Percentiles rank a stretch among this genome's conserved stretches.
phyloP scores from a whole-genome alignment of 2,329 filamentous ascomycete species.

The Fusarium incarnatum region DNA sequence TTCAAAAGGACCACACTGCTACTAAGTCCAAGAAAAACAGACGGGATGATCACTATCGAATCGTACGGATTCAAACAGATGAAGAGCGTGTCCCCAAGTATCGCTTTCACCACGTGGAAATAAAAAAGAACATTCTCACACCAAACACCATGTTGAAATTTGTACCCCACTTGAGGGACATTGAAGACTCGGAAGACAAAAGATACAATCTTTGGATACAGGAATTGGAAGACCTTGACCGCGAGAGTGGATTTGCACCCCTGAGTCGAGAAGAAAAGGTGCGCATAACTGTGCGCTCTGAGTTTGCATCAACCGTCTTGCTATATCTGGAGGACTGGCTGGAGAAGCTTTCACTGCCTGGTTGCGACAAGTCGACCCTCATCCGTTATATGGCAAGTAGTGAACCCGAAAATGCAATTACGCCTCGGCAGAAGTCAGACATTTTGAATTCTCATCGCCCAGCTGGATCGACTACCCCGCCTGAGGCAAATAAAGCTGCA shows the following conservation, averaged over 20 bases:
- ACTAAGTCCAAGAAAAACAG: constrained; percentile 58
- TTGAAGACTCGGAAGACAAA: constrained; percentile 66
- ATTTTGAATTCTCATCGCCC: constrained; percentile 62
- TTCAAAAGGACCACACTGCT: constrained; percentile 54
- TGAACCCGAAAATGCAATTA: constrained; percentile 61
- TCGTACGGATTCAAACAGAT: constrained; percentile 62
- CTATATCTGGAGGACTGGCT: constrained; percentile 68
- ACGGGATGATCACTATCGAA: constrained; percentile 55
- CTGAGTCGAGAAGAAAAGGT: constrained; percentile 65
- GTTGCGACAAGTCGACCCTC: constrained; percentile 64
- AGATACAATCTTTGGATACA: constrained; percentile 68
- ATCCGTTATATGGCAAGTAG: constrained; percentile 66
- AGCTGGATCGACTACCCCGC: constrained; percentile 52
- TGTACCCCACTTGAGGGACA: constrained; percentile 68
- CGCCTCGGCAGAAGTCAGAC: constrained; percentile 65
- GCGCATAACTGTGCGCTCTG: constrained; percentile 61
- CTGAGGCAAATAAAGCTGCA: constrained; percentile 57
- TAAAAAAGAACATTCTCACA: constrained; percentile 69
- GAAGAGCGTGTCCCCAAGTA: constrained; percentile 67
- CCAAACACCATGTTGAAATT: constrained; percentile 71
- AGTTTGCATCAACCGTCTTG: constrained; percentile 63
- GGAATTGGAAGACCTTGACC: constrained; percentile 68
- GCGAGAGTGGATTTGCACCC: constrained; percentile 67
- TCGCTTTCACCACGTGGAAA: constrained; percentile 69
- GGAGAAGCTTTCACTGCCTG: constrained; percentile 60